Percentiles rank a stretch among this genome's conserved stretches.
Evolutionary conservation across 768 basidiomycete genomes (phyloP).

Genomic region (Russula vinacea): DNA sequence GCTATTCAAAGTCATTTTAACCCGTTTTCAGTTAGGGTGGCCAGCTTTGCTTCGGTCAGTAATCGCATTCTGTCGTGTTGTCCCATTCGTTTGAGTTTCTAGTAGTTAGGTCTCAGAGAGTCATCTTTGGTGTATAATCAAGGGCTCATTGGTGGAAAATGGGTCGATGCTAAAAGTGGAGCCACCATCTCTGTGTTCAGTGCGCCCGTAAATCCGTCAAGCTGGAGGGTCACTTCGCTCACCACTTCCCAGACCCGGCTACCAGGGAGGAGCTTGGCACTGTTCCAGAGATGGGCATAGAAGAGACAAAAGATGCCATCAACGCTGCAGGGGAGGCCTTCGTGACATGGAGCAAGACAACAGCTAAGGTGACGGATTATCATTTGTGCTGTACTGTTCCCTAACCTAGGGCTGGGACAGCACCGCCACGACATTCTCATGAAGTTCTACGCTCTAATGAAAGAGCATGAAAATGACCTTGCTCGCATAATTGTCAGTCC

Average conservation of each 20-base stretch:
- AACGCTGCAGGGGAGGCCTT: constrained; percentile 77
- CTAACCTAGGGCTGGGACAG: constrained; percentile 38
- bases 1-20: not conserved
- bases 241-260: constrained; percentile 67
- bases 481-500: constrained; percentile 68
- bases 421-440: constrained; percentile 78
- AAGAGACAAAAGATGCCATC: constrained; percentile 83
- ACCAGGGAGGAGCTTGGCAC: constrained; percentile 79
- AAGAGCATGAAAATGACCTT: constrained; percentile 82
- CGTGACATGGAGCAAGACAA: constrained; percentile 81
- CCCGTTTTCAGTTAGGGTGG: constrained; percentile 12
- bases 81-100: constrained; percentile 1
- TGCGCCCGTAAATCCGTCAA: constrained; percentile 40
- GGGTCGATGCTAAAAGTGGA: constrained; percentile 76
- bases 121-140: constrained; percentile 68
- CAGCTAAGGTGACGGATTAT: constrained; percentile 61
- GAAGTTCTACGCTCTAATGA: constrained; percentile 77
- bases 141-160: constrained; percentile 80
- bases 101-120: constrained; percentile 57
- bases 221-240: not conserved
- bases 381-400: not conserved
- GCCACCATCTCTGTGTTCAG: constrained; percentile 73
- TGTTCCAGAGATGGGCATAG: constrained; percentile 84
- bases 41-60: constrained; percentile 19
- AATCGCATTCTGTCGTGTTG: not conserved